Evolutionary conservation across 2,329 filamentous ascomycete genomes (phyloP), one percentile per base, ranked within the genome.

Genomic region (Mycosphaerella sp.): DNA sequence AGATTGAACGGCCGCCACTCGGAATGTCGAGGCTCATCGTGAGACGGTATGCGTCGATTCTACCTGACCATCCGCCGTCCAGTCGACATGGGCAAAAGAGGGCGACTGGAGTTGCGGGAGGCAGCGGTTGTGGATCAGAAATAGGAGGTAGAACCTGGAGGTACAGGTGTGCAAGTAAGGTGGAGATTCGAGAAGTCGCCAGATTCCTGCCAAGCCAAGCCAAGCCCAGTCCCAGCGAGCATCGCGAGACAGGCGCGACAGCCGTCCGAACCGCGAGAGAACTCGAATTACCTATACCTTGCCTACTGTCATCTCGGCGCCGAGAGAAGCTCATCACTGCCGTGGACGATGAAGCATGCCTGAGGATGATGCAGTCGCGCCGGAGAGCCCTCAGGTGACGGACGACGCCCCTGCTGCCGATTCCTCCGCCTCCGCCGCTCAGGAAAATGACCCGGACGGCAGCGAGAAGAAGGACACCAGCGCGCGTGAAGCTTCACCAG

Each of bases 1-100:
- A 93, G 61, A 75, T 72, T 51, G 81, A 82, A 64, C 77, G 78
- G 40, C 77, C 78, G 59, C 73, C 73, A 58, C 74, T 70, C 59
- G 72, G 75, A 52, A 77, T 75, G 69, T 86, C 83, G 73, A 82
- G 79, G 66, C 80, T 76, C 84, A 87, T 86, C 61, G 21, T 52
- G 32, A 25, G 9, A 18, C 17, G 14, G 17, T 34, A 30, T 44
- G n/a, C 13, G 18, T 18, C 13, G 21, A 17, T 17, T 30, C 30
- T 16, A n/a, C n/a, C n/a, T n/a, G n/a, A n/a, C n/a, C n/a, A n/a
- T n/a, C n/a, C n/a, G n/a, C n/a, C n/a, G n/a, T n/a, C n/a, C n/a
- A n/a, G n/a, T n/a, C n/a, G 21, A 6, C 21, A 25, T 25, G 21
- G 21, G 21, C 21, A 6, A 6, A 25, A 6, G 21, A 25, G 21